Conservation (phyloP, 306 rosid genomes). For the Vicia faba region DNA sequence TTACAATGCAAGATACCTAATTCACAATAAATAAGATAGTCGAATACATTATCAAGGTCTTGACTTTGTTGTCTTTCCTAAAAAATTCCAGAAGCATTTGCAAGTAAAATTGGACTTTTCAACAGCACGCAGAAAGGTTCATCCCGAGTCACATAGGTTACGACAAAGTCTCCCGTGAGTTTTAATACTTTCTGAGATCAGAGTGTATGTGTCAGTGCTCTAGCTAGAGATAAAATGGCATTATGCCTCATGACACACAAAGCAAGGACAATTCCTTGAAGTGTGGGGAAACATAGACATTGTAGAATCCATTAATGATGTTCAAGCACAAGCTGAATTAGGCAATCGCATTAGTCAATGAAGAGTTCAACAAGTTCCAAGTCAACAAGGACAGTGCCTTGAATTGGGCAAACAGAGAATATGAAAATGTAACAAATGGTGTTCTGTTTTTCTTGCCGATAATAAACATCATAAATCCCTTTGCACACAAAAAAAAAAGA, state of each 20-base stretch:
- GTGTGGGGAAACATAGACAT: constrained; percentile 1
- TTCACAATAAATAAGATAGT: not conserved
- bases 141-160: not conserved
- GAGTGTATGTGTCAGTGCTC: not conserved
- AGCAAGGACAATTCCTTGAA: not conserved
- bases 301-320: not conserved
- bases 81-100: not conserved
- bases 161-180: not conserved
- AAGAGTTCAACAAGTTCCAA: not conserved
- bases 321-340: not conserved
- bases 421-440: not conserved
- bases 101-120: not conserved
- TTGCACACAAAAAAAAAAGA: not conserved
- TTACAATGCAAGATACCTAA: not conserved
- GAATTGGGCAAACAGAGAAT: not conserved
- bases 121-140: not conserved
- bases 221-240: not conserved
- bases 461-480: constrained; percentile 1
- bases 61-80: not conserved
- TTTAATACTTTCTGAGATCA: not conserved
- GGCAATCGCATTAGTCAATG: not conserved
- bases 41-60: not conserved
- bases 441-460: constrained; percentile 6
- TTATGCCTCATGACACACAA: not conserved
- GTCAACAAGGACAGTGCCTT: too few species aligned